Base-by-base conservation (phyloP, 306 rosid species). In the Quillaja saponaria region DNA sequence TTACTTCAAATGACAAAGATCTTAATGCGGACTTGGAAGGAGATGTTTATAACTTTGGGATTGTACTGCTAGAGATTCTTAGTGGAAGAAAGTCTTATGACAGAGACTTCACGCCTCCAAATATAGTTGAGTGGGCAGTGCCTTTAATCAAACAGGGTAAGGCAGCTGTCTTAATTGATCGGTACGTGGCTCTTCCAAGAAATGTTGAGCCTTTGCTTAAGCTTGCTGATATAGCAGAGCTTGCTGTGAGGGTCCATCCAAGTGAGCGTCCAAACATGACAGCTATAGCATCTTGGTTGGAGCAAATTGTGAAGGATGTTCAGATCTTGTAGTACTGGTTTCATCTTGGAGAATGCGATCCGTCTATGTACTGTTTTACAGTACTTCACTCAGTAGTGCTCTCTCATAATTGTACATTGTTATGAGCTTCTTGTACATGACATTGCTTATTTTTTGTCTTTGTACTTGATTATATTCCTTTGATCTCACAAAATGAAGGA, bases 51-150 rank as follows among this genome's bases (percentile, higher is more conserved):
- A 71, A 67, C 49, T 89, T 84, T 16, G 95, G 99, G n/a, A 68
- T 77, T 45, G 95, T 92, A 7, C 68, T 92, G 62, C 75, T 92
- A 0, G 96, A 92, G 84, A 73, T 88, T 58, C 82, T 92, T 14
- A 92, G 95, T 47, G 99, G 99, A 72, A 83, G 99, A 63, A 89
- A 89, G 51, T 87, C 91, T 48, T 72, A 55, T 67, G 99, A 92
- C 33, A 74, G 66, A 58, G 99, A 92, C 52, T 80, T 63, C 52
- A 68, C 61, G 33, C 94, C 83, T 65, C 82, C 94, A 0, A 73
- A 81, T 16, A 64, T 89, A 65, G 77, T 85, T 13, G 94, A 89
- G 31, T 89, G 99, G 96, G 95, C 95, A 70, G 76, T 85, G 74
- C 96, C 91, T 64, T 71, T 80, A 58, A 87, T 92, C 42, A 83